A percentile compares a stretch with the other conserved stretches of the same genome.
phyloP scores from a whole-genome alignment of 176 grass and related monocot species.

The Avena insularis region DNA sequence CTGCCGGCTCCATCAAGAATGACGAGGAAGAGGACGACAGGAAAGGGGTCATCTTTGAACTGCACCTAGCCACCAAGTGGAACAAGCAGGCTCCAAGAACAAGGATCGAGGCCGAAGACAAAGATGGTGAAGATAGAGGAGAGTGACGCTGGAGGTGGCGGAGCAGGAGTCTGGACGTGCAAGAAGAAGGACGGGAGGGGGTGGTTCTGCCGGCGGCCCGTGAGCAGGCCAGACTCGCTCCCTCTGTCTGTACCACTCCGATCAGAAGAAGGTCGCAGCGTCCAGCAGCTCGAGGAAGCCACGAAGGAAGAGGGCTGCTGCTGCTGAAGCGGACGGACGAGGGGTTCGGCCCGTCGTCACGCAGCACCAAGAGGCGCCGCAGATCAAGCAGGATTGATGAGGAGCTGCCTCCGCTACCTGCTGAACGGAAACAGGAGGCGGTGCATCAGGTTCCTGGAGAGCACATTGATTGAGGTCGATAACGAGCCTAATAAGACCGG shows the following conservation, averaged over 20 bases:
- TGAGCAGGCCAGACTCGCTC: conserved; percentile 25
- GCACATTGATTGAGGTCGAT: neutral
- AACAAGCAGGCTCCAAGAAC: neutral
- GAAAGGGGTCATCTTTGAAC: too few species aligned
- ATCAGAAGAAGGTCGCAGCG: neutral
- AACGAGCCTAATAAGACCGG: neutral
- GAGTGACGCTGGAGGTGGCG: neutral
- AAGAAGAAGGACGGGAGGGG: conserved; percentile 53
- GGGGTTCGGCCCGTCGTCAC: conserved; percentile 34
- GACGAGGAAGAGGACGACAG: neutral
- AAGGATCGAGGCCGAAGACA: too few species aligned
- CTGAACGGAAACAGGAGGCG: neutral
- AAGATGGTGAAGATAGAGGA: conserved; percentile 33
- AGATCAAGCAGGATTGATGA: conserved; percentile 12
- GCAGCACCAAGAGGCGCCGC: conserved; percentile 43
- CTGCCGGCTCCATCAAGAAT: neutral
- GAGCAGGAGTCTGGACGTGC: conserved; percentile 25
- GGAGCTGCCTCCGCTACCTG: neutral
- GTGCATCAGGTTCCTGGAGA: neutral
- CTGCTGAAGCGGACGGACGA: neutral
- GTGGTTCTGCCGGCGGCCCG: conserved; percentile 32
- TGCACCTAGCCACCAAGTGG: neutral
- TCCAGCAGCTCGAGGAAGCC: conserved; percentile 4
- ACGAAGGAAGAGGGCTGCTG: conserved; percentile 23
- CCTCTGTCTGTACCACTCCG: conserved; percentile 47